Percentiles rank a stretch among this genome's conserved stretches.
Evolutionary conservation across 257 asterid species (phyloP).

Genomic region (Primulina huaijiensis): DNA sequence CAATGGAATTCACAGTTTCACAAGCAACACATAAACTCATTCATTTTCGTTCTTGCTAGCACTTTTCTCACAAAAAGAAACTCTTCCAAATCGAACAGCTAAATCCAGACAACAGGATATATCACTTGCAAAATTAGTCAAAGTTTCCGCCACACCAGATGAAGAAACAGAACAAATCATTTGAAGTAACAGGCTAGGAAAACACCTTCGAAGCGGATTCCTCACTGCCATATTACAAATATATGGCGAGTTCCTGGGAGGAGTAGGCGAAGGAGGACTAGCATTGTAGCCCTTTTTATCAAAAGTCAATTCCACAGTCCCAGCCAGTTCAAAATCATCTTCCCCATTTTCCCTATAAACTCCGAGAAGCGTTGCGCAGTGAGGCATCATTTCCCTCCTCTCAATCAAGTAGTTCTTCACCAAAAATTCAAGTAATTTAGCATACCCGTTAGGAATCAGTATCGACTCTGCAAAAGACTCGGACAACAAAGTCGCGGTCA

Average conservation of each 20-base stretch:
- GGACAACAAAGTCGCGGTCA: slow-evolving; percentile 59
- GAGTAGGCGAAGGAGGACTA: slow-evolving; percentile 74
- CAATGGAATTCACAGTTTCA: not conserved
- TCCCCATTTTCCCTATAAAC: slow-evolving; percentile 64
- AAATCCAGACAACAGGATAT: slow-evolving; percentile 8
- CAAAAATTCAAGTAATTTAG: slow-evolving; percentile 57
- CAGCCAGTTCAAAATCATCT: slow-evolving; percentile 75
- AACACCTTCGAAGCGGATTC: slow-evolving; percentile 71
- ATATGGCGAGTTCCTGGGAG: slow-evolving; percentile 81
- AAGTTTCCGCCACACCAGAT: slow-evolving; percentile 1
- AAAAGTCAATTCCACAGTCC: slow-evolving; percentile 85
- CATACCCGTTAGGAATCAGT: slow-evolving; percentile 65
- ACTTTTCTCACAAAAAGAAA: not conserved
- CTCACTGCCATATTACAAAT: slow-evolving; percentile 91
- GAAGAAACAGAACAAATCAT: slow-evolving; percentile 16
- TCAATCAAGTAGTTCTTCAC: slow-evolving; percentile 82
- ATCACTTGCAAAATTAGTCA: not conserved
- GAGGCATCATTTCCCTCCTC: slow-evolving; percentile 67
- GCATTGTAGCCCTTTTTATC: slow-evolving; percentile 67
- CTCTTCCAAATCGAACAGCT: not conserved
- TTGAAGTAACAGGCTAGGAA: not conserved
- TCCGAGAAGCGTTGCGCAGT: slow-evolving; percentile 77
- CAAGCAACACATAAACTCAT: not conserved
- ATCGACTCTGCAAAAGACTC: slow-evolving; percentile 87
- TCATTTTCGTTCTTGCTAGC: not conserved